Conservation (phyloP, 2,329 filamentous ascomycete genomes). For the Ramularia endophylla region DNA sequence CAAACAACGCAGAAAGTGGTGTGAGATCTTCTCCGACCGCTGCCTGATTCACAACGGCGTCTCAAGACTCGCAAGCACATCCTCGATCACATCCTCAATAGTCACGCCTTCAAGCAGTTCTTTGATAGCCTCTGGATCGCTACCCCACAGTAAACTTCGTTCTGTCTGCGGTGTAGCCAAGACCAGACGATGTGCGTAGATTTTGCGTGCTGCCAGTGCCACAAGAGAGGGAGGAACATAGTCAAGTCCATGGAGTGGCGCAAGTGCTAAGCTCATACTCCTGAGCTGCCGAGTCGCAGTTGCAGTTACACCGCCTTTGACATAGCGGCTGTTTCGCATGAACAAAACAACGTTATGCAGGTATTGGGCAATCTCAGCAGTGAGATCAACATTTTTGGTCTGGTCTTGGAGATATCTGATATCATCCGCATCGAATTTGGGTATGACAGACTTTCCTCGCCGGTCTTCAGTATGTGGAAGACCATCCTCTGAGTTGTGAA, state of each 20-base stretch:
- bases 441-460: conserved; percentile 17
- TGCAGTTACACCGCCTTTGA: conserved; percentile 71
- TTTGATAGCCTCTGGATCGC: conserved; percentile 63
- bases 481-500: conserved; percentile 66
- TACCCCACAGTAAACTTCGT: conserved; percentile 90
- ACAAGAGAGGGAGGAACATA: conserved; percentile 83
- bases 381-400: conserved; percentile 55
- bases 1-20: no score
- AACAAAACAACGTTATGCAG: conserved; percentile 84
- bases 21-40: no score
- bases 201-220: conserved; percentile 72
- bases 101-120: conserved; percentile 56
- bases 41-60: conserved; percentile 46
- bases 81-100: conserved; percentile 52
- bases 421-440: conserved; percentile 34
- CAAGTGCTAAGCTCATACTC: conserved; percentile 54
- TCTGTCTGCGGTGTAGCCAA: conserved; percentile 66
- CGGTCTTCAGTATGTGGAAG: conserved; percentile 64
- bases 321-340: conserved; percentile 79
- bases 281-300: conserved; percentile 70
- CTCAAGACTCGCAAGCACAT: conserved; percentile 52
- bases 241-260: conserved; percentile 71
- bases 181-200: conserved; percentile 78
- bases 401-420: conserved; percentile 57
- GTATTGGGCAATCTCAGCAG: conserved; percentile 75